Evolutionary conservation across 2,329 filamentous ascomycete species (phyloP), one percentile per base, ranked within the genome.

Genomic region (Rachicladosporium sp.): DNA sequence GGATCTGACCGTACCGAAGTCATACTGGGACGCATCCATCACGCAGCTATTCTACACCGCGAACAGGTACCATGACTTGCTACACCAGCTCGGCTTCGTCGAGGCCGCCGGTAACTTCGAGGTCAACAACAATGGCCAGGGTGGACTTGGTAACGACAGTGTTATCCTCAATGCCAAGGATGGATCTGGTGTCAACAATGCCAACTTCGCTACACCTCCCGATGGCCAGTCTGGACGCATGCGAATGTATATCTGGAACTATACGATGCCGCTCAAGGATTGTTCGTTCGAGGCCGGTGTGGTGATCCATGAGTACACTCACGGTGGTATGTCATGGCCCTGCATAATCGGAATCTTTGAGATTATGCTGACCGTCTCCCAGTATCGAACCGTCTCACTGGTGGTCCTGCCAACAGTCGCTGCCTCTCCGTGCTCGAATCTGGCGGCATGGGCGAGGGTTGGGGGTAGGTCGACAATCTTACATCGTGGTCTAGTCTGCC

Each of bases 51-150:
- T 75, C 59, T 78, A 78, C 61, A 75, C 71, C 0, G 62, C 66
- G 29, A 77, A 78, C 61, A 64, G 61, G 29, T 77, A 72, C 56
- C 74, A 78, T 48, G 75, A 78, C 41, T 52, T 78, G 0, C 63
- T 78, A 7, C 70, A 77, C 47, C 52, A 59, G 4, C 66, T 78
- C 0, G 74, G 74, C 4, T 78, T 78, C 55, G 70, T 61, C 29
- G 74, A 78, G 54, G 54, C 47, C 1, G 73, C 74, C 1, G 74
- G 74, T 4, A 78, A 78, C 57, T 78, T 78, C 54, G 66, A 78
- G 56, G 50, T 57, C 38, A 70, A 74, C 60, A 77, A 76, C 61
- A 66, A 70, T 44, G 68, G 65, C 33, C 54, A 61, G 31, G 73
- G 73, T 3, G 74, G 74, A 11, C 33, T 46, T 4, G 72, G 65